phyloP scores from a whole-genome alignment of 805 yeast genomes.

The Suhomyces vadensis region DNA sequence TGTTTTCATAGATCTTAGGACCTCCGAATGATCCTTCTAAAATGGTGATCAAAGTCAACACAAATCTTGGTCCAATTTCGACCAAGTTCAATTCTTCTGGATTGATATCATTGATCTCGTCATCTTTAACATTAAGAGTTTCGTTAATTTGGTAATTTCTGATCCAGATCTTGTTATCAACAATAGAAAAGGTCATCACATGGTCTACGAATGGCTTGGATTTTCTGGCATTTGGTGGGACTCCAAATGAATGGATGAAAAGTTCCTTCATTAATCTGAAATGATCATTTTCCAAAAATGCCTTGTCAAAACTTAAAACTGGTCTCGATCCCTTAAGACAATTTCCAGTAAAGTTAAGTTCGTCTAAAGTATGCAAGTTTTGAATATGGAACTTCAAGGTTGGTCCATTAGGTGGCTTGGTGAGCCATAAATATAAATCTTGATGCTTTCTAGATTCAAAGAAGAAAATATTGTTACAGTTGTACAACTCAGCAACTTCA shows the following conservation, averaged over 20 bases:
- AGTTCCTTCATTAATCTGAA: conserved; percentile 77
- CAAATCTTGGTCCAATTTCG: conserved; percentile 96
- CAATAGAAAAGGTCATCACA: conserved; percentile 88
- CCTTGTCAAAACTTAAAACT: conserved; percentile 78
- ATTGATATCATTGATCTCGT: conserved; percentile 42
- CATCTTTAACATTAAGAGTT: conserved; percentile 58
- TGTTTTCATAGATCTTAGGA: conserved; percentile 95
- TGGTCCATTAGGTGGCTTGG: conserved; percentile 98
- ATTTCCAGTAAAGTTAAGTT: conserved; percentile 94
- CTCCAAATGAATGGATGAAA: conserved; percentile 81
- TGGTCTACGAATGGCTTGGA: conserved; percentile 94
- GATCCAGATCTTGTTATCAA: conserved; percentile 93
- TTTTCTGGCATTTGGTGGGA: conserved; percentile 90
- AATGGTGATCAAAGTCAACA: conserved; percentile 85
- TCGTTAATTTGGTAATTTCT: conserved; percentile 90
- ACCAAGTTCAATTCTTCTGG: conserved; percentile 71
- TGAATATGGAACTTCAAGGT: conserved; percentile 91
- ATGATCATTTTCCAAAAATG: conserved; percentile 68
- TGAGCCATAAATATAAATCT: conserved; percentile 91
- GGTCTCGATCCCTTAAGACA: conserved; percentile 96
- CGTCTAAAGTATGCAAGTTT: conserved; percentile 94
- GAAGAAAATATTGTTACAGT: conserved; percentile 91
- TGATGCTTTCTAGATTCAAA: conserved; percentile 96
- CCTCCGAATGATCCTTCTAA: conserved; percentile 98
- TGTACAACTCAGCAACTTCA: conserved; percentile 94